Conservation (phyloP, 768 basidiomycete species). For the Mrakia gelida region DNA sequence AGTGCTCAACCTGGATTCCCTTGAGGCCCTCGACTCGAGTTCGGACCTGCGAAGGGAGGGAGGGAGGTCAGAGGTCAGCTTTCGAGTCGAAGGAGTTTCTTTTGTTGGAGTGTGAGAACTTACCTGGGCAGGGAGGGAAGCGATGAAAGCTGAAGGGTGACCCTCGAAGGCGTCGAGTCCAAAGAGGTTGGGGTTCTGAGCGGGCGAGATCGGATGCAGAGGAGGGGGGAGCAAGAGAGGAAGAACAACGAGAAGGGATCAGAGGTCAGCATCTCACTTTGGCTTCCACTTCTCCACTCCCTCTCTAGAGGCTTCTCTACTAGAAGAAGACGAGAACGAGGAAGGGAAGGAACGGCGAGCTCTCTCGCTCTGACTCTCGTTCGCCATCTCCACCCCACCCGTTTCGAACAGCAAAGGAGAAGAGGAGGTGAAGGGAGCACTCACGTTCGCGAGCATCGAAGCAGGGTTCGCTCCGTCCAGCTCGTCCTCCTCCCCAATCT, state of each 20-base stretch:
- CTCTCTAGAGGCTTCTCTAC: not conserved
- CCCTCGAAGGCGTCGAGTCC: slow-evolving; percentile 1
- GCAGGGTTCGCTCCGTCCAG: slow-evolving; percentile 39
- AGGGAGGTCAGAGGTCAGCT: slow-evolving; percentile 60
- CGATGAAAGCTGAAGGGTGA: slow-evolving; percentile 2
- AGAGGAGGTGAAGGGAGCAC: slow-evolving; percentile 39
- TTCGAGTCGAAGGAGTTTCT: too few relatives aligned
- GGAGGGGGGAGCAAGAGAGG: not conserved
- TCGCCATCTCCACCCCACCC: not conserved
- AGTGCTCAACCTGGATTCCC: slow-evolving; percentile 86
- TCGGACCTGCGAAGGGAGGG: slow-evolving; percentile 74
- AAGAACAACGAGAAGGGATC: not conserved
- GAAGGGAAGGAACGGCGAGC: slow-evolving; percentile 13
- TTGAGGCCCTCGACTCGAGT: slow-evolving; percentile 84
- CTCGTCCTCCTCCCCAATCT: slow-evolving; percentile 54
- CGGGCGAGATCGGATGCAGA: not conserved
- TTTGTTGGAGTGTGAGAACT: too few relatives aligned
- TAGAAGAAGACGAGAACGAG: not conserved
- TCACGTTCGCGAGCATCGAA: slow-evolving; percentile 42
- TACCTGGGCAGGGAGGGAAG: not conserved
- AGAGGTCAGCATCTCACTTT: not conserved
- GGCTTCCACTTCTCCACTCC: too few relatives aligned
- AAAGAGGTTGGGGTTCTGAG: slow-evolving; percentile 22
- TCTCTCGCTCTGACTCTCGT: not conserved
- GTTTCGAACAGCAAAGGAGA: not conserved